Evolutionary conservation across 768 basidiomycete species (phyloP), one percentile per base, ranked within the genome.

Genomic region (Boletales sp.): DNA sequence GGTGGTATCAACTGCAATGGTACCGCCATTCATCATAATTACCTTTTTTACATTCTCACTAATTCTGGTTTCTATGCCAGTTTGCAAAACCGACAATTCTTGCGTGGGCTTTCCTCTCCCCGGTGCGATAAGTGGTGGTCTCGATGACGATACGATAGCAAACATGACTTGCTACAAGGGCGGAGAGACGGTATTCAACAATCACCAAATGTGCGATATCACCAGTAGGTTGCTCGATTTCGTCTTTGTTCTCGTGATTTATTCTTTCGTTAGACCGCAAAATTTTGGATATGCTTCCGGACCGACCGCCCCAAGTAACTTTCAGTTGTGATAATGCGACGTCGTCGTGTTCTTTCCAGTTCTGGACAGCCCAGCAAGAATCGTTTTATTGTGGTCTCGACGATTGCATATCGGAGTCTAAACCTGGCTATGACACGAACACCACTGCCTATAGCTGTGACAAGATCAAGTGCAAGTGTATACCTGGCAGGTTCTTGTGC

Each of bases 121-220:
- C 0, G 78, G 76, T 43, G 67, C 63, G 13, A 63, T 75, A 8
- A 68, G 61, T 19, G 63, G 63, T 13, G 60, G 67, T n/a, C 73
- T 71, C 17, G 70, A 71, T 32, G 75, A 76, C 10, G 72, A 71
- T 19, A 53, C 64, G 6, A 60, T 66, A 1, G 68, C 69, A 30
- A 86, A 88, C 57, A 94, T 97, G 87, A 90, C 91, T 2, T 98
- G 96, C 66, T 95, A 96, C 77, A 88, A 78, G 48, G 90, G 90
- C 37, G 96, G 96, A 19, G 80, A 88, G 65, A 94, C 92, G 0
- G 88, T 99, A n/a, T 88, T 90, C 67, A 86, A 82, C 66, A 94
- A 96, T 57, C 92, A 94, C 68, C 95, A 99, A 67, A 92, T 96
- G 84, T 99, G 96, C 70, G 83, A 97, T 65, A 94, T 99, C 32